Conservation (phyloP, 164 flowering plant genomes). For the Macadamia integrifolia region DNA sequence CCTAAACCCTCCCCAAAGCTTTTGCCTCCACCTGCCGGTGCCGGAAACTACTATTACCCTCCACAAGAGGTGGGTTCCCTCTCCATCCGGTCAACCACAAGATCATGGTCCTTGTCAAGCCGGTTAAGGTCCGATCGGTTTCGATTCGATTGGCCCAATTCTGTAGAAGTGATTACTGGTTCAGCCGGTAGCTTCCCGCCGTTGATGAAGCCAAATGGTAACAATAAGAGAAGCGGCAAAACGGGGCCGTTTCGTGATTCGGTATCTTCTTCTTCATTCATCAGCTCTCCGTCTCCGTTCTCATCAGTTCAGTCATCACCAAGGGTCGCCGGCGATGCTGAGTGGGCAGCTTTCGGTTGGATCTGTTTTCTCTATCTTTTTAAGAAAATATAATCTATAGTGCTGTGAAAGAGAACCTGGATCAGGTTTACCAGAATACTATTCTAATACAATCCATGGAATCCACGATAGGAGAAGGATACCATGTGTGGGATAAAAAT, state of each 20-base stretch:
- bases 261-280: conserved; percentile 20
- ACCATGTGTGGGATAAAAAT: too few species aligned
- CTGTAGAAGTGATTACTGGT: conserved; percentile 6
- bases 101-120: conserved; percentile 10
- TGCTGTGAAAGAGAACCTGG: too few species aligned
- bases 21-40: conserved; percentile 41
- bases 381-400: too few species aligned
- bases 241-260: conserved; percentile 28
- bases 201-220: conserved; percentile 11
- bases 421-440: too few species aligned
- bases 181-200: conserved; percentile 43
- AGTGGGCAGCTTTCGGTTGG: conserved; percentile 55
- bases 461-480: too few species aligned
- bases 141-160: conserved; percentile 12
- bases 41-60: conserved; percentile 12
- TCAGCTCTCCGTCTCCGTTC: not conserved
- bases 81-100: conserved; percentile 29
- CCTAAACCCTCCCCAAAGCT: conserved; percentile 22
- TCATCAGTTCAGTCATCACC: conserved; percentile 31
- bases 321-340: conserved; percentile 29
- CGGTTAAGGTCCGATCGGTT: conserved; percentile 30
- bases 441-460: too few species aligned
- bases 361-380: too few species aligned
- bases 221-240: conserved; percentile 11
- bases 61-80: conserved; percentile 22